Evolutionary conservation across 345 rosid species (phyloP).

Genomic region (Kandelia obovata): DNA sequence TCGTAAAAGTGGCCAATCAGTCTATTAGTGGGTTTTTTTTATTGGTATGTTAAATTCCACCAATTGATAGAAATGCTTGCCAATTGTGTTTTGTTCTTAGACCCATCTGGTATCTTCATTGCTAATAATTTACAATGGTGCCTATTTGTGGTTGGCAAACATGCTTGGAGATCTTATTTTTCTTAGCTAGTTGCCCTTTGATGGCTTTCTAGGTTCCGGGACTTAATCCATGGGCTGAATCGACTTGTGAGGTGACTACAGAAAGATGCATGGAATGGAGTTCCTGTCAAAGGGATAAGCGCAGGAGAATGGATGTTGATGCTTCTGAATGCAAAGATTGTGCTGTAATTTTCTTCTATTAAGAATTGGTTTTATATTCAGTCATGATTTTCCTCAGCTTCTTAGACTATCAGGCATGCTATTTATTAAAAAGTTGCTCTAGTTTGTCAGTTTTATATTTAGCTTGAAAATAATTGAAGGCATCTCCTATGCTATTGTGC

Average conservation of each 20-base stretch:
- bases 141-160: not conserved
- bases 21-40: too few relatives aligned
- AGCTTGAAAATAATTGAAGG: not conserved
- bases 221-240: slow-evolving; percentile 69
- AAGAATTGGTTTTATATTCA: not conserved
- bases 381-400: too few relatives aligned
- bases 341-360: slow-evolving; percentile 24
- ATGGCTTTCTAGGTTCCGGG: slow-evolving; percentile 65
- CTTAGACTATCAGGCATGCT: too few relatives aligned
- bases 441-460: too few relatives aligned
- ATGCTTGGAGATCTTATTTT: not conserved
- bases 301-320: slow-evolving; percentile 58
- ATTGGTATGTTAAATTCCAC: too few relatives aligned
- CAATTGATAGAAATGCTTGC: too few relatives aligned
- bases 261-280: slow-evolving; percentile 29
- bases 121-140: too few relatives aligned
- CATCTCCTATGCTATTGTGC: not conserved
- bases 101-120: too few relatives aligned
- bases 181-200: not conserved
- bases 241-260: slow-evolving; percentile 31
- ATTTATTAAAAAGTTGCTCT: too few relatives aligned
- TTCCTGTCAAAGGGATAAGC: slow-evolving; percentile 64
- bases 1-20: too few relatives aligned
- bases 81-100: too few relatives aligned
- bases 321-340: slow-evolving; percentile 44